Percentiles rank a stretch among this genome's conserved stretches.
phyloP scores from a whole-genome alignment of 768 basidiomycete species.

The Psilocybe subaeruginosa region DNA sequence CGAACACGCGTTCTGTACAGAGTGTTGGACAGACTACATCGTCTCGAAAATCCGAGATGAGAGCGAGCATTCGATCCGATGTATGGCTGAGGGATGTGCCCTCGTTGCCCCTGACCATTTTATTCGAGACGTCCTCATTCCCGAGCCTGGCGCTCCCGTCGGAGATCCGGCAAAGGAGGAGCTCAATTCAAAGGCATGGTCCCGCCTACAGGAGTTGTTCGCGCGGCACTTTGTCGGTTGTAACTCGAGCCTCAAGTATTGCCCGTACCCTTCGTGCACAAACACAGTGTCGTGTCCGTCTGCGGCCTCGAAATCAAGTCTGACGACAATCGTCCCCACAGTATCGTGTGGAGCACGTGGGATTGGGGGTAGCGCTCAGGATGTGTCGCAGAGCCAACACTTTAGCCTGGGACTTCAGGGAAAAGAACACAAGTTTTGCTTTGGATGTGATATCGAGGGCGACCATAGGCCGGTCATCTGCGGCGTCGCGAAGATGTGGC shows the following conservation, averaged over 20 bases:
- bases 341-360: slow-evolving; percentile 80
- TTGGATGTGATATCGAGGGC: slow-evolving; percentile 86
- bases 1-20: slow-evolving; percentile 81
- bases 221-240: slow-evolving; percentile 90
- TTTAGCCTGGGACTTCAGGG: slow-evolving; percentile 30
- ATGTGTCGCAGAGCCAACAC: slow-evolving; percentile 35
- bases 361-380: slow-evolving; percentile 35
- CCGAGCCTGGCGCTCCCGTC: slow-evolving; percentile 27
- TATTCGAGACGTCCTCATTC: slow-evolving; percentile 54
- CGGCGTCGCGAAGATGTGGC: slow-evolving; percentile 87
- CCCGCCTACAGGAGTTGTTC: slow-evolving; percentile 84
- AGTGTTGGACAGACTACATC: slow-evolving; percentile 84
- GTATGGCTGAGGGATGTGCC: slow-evolving; percentile 81
- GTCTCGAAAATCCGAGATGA: slow-evolving; percentile 83
- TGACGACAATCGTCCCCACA: slow-evolving; percentile 83
- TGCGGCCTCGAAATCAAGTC: slow-evolving; percentile 74
- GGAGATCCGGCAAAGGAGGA: slow-evolving; percentile 28
- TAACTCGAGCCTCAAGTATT: slow-evolving; percentile 85
- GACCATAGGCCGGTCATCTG: slow-evolving; percentile 95
- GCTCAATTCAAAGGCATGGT: slow-evolving; percentile 55
- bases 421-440: slow-evolving; percentile 85
- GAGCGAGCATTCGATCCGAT: slow-evolving; percentile 70
- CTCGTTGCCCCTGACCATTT: slow-evolving; percentile 68
- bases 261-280: slow-evolving; percentile 93
- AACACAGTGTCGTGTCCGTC: slow-evolving; percentile 90